Evolutionary conservation across 257 asterid species (phyloP).

Genomic region (Parsonsia alboflavescens): DNA sequence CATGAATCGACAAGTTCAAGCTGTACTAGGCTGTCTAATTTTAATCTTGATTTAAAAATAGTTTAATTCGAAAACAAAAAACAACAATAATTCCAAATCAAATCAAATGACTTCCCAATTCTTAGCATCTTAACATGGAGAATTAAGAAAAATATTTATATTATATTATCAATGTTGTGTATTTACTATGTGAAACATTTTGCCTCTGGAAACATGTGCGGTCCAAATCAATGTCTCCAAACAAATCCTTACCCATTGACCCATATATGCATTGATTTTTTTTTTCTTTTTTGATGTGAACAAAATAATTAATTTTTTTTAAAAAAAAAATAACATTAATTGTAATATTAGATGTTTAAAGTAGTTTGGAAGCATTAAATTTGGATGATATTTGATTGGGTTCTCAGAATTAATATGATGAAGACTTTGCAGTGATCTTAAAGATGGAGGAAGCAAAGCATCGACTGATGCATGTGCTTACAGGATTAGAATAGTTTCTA

Average conservation of each 20-base stretch:
- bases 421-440: slow-evolving; percentile 2
- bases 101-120: slow-evolving; percentile 10
- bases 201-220: slow-evolving; percentile 21
- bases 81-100: neutral
- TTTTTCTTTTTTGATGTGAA: too few species aligned
- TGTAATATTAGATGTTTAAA: neutral
- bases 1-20: slow-evolving; percentile 13
- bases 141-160: slow-evolving; percentile 10
- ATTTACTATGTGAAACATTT: slow-evolving; percentile 11
- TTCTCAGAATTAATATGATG: neutral
- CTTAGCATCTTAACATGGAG: slow-evolving; percentile 9
- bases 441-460: neutral
- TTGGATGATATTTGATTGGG: neutral
- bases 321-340: too few species aligned
- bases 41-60: slow-evolving; percentile 5
- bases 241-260: neutral
- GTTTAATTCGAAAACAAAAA: slow-evolving; percentile 4
- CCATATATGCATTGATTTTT: too few species aligned
- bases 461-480: slow-evolving; percentile 9
- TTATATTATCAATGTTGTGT: slow-evolving; percentile 12
- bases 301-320: too few species aligned
- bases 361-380: neutral
- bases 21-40: slow-evolving; percentile 39
- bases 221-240: slow-evolving; percentile 28
- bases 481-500: neutral